Evolutionary conservation across 2,329 filamentous ascomycete species (phyloP), one percentile per base, ranked within the genome.

Genomic region (Colletotrichum lini): DNA sequence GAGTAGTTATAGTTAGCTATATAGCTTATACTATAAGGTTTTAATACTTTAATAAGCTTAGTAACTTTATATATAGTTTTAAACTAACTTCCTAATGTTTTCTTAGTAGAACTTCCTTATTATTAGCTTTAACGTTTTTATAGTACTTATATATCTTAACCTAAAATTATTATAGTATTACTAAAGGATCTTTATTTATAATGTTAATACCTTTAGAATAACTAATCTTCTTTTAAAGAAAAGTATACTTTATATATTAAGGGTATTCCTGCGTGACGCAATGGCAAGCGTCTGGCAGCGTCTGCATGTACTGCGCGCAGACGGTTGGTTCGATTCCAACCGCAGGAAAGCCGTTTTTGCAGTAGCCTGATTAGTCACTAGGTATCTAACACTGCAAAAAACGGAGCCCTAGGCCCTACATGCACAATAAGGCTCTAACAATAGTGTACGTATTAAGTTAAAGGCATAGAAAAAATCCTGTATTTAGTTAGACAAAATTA

Each of bases 121-220:
- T 21, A 16, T 62, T 47, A 50, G 9, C 1, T 30, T 7, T 30
- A 30, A 21, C 21, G 21, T 12, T 15, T 56, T 61, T 56, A 67
- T 30, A 52, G 7, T 26, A 26, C 3, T 4, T 26, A 26, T 26
- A 26, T 35, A 67, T 1, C 8, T 21, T n/a, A 10, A 18, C 15
- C 38, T 67, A 30, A 60, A 26, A 1, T 59, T 42, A 38, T 59
- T 50, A 38, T 67, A 61, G 30, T 59, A 67, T 59, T 60, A 47
- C 13, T 47, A 60, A 45, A 60, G 2, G 13, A 40, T n/a, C 26
- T 26, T 1, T 10, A 10, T 16, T 15, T 42, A 35, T 56, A 26
- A 1, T 4, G 4, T 26, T 26, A 26, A 1, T 26, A 26, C 26
- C 1, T 26, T n/a, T 13, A 38, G 13, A 1, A 54, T 54, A 35